Conservation (phyloP, 2,329 filamentous ascomycete genomes). For the Annulohypoxylon truncatum region DNA sequence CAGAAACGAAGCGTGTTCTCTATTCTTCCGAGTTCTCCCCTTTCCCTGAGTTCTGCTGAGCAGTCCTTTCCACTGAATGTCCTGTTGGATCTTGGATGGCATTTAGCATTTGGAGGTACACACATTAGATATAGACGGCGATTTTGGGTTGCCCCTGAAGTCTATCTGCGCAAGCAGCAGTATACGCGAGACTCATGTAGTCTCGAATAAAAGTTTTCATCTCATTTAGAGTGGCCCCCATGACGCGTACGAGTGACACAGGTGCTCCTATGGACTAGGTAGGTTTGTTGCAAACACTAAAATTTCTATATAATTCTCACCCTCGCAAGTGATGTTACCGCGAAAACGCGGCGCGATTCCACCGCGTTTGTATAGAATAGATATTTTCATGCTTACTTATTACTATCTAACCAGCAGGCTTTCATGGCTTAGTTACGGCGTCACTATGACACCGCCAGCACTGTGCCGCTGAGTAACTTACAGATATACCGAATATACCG, state of each 20-base stretch:
- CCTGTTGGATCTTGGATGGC: not conserved
- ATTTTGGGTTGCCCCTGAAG: conserved; percentile 8
- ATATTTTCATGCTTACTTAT: not conserved
- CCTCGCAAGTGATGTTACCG: not conserved
- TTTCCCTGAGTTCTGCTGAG: not conserved
- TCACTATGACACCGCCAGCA: conserved; percentile 11
- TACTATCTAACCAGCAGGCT: conserved; percentile 1
- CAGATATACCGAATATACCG: not conserved
- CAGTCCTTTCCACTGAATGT: not conserved
- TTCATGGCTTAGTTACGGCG: conserved; percentile 1
- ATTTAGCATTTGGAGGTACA: conserved; percentile 16
- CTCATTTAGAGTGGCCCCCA: not conserved
- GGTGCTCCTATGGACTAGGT: conserved; percentile 1
- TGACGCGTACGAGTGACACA: conserved; percentile 18
- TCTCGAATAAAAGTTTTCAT: conserved; percentile 25
- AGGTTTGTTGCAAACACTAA: not conserved
- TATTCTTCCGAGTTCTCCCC: not conserved
- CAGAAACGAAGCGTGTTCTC: not conserved
- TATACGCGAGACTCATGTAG: conserved; percentile 3
- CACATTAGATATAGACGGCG: conserved; percentile 30
- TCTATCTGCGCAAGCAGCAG: conserved; percentile 33
- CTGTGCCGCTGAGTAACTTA: conserved; percentile 27
- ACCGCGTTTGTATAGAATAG: not conserved
- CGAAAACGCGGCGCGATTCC: not conserved
- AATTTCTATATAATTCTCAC: not conserved